Evolutionary conservation across 2,329 filamentous ascomycete species (phyloP), one percentile per base, ranked within the genome.

Genomic region (Monosporascus sp.): DNA sequence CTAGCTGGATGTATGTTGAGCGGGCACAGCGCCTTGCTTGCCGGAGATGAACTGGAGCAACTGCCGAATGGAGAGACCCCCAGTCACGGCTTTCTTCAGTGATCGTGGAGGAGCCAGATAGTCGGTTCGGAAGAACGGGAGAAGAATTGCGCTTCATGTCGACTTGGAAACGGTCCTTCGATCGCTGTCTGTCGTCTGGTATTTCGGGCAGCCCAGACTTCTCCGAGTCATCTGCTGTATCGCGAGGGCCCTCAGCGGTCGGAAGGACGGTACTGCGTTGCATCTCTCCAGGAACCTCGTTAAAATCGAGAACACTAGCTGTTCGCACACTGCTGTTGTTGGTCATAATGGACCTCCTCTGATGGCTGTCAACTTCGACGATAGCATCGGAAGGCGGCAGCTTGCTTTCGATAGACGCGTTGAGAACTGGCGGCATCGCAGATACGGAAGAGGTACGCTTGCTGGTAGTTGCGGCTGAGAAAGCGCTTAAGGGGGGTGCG

Each of bases 11-110:
- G 48, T 74, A 72, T 1, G 70, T 73, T 4, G 73, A 66, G 18
- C 70, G 70, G 8, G 72, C 73, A 51, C 72, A 70, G 14, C 70
- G 68, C 49, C 70, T 71, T 25, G 70, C 66, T 47, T 72, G 66
- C 37, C 72, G 70, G 20, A 81, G 63, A 53, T 76, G 69, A 49
- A 80, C 64, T 17, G 76, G 69, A 44, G 70, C 65, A 35, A 73
- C 70, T 8, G 78, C 74, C 11, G 79, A 80, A 55, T 79, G 71
- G n/a, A 78, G 66, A 3, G 77, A 78, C 46, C 72, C 77, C 76
- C 76, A 79, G 53, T 71, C 69, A 14, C 65, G 66, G 25, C 58
- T 68, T 22, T 55, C 55, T 45, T 72, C 68, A 24, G 69, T 73
- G 24, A 62, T 68, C 35, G 68, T 66, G 18, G 72, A 71, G 58